Base-by-base conservation (phyloP, 2,329 filamentous ascomycete species). In the Tolypocladium inflatum region DNA sequence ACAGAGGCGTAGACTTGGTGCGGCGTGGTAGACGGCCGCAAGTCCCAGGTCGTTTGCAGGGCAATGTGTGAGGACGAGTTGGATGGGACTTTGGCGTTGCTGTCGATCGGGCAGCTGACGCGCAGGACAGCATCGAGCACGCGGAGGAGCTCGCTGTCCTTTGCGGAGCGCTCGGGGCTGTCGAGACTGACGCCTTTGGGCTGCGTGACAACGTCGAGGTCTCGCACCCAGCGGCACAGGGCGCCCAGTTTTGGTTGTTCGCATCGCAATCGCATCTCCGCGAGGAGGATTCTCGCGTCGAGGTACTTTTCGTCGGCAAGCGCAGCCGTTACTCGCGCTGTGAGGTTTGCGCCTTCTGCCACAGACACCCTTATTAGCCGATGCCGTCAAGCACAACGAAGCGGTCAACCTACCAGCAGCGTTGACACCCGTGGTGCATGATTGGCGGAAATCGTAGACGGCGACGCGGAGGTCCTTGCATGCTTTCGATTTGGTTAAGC, bases 221-320 rank as follows among this genome's bases (percentile, higher is more conserved):
- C 86, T 58, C 87, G 80, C 5, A 89, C 86, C 87, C 87, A 90
- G 58, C 87, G 82, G 68, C 86, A 89, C 9, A 89, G 71, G 1
- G 86, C 85, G 23, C 87, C 87, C 0, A 89, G 72, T 63, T 87
- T 87, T 0, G 86, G 86, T 21, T 81, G 78, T 61, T 89, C 79
- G 3, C 77, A 74, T n/a, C 86, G 76, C 21, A 89, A 83, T 37
- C 80, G 78, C 86, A 89, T 89, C 72, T 89, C 86, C 0, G 86
- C 81, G 1, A 90, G 78, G 17, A 88, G 67, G 19, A 89, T 78
- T 55, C 78, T 78, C 6, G 86, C 85, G n/a, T 89, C 86, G 11
- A 76, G 77, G 62, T 85, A 87, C 65, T 84, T 83, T 55, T 79
- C 83, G 68, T 89, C 86, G 26, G 81, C 79, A 0, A 90, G 73